Conservation (phyloP, 345 rosid genomes). For the Lagerstroemia speciosa region DNA sequence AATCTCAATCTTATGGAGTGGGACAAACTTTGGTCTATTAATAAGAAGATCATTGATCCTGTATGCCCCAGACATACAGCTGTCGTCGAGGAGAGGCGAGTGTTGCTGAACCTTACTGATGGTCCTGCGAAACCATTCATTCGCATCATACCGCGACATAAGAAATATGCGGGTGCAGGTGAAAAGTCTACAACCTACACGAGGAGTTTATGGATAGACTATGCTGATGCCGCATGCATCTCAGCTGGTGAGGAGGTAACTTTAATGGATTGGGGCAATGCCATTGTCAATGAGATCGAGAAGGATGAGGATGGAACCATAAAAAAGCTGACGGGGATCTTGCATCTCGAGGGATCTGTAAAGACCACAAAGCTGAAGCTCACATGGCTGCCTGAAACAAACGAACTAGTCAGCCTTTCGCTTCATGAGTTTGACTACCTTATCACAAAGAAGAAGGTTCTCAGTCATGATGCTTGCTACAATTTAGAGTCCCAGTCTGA, state of each 20-base stretch:
- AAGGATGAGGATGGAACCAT: conserved; percentile 56
- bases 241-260: conserved; percentile 75
- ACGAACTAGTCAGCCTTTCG: conserved; percentile 49
- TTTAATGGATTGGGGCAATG: conserved; percentile 93
- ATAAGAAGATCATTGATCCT: conserved; percentile 86
- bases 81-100: conserved; percentile 53
- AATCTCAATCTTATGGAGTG: conserved; percentile 95
- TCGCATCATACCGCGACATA: conserved; percentile 71
- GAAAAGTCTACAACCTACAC: conserved; percentile 80
- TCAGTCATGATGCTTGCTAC: not conserved
- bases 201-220: conserved; percentile 70
- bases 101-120: conserved; percentile 46
- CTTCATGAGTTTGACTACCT: conserved; percentile 56
- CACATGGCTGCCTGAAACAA: conserved; percentile 68
- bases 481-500: not conserved
- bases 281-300: conserved; percentile 54
- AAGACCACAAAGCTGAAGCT: conserved; percentile 88
- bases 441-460: conserved; percentile 70
- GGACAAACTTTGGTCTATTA: conserved; percentile 97
- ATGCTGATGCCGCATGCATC: conserved; percentile 60
- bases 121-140: conserved; percentile 70
- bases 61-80: conserved; percentile 96
- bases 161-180: conserved; percentile 90
- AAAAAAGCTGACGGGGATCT: conserved; percentile 43
- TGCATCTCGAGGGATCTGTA: conserved; percentile 81